Conservation (phyloP, 805 yeast genomes). For the Nakazawaea ishiwadae region DNA sequence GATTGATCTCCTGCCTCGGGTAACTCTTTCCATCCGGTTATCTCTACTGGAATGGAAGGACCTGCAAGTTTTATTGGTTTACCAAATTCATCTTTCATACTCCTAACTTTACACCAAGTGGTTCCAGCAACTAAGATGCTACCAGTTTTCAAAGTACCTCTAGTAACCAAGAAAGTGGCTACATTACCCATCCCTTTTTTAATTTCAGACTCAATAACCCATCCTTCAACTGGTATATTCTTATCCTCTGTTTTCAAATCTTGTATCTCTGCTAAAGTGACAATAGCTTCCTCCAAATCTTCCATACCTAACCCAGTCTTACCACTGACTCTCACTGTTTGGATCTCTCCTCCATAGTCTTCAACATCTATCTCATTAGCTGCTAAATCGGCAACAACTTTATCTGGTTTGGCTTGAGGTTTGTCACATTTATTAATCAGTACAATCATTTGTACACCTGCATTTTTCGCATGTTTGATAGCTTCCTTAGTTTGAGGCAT, state of each 20-base stretch:
- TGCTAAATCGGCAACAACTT: slow-evolving; percentile 74
- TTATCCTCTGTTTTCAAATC: slow-evolving; percentile 62
- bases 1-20: slow-evolving; percentile 90
- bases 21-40: slow-evolving; percentile 90
- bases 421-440: slow-evolving; percentile 93
- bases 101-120: slow-evolving; percentile 79
- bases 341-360: slow-evolving; percentile 93
- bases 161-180: slow-evolving; percentile 78
- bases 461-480: slow-evolving; percentile 81
- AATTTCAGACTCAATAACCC: slow-evolving; percentile 82
- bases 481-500: slow-evolving; percentile 98
- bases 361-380: slow-evolving; percentile 79
- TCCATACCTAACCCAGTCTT: slow-evolving; percentile 88
- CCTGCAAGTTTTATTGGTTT: slow-evolving; percentile 58
- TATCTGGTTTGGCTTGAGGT: slow-evolving; percentile 68
- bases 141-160: slow-evolving; percentile 74
- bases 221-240: slow-evolving; percentile 71
- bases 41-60: slow-evolving; percentile 87
- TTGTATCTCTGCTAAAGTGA: slow-evolving; percentile 76
- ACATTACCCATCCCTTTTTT: slow-evolving; percentile 79
- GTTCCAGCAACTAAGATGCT: slow-evolving; percentile 78
- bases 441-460: slow-evolving; percentile 80
- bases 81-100: slow-evolving; percentile 72
- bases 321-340: slow-evolving; percentile 83
- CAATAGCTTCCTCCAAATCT: slow-evolving; percentile 81